Percentiles rank a stretch among this genome's conserved stretches.
Evolutionary conservation across 441 rosid genomes (phyloP).

Genomic region (Geranium incanum): DNA sequence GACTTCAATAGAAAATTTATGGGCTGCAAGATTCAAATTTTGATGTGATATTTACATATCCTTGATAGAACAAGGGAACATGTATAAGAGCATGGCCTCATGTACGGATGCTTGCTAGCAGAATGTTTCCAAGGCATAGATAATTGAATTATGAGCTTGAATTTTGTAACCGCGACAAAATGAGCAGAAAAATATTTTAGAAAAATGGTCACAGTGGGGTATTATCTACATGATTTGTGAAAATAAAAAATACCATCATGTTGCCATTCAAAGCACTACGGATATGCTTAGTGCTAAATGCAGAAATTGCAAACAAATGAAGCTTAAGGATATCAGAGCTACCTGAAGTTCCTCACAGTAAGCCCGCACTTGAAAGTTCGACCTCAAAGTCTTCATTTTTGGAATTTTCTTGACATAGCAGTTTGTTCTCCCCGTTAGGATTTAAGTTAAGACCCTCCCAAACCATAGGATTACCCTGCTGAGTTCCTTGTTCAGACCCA

Average conservation of each 20-base stretch:
- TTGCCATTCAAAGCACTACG: not conserved
- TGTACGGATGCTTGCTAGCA: not conserved
- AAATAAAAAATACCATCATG: not conserved
- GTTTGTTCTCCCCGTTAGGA: conserved; percentile 43
- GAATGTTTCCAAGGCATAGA: not conserved
- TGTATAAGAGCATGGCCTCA: not conserved
- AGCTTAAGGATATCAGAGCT: conserved; percentile 16
- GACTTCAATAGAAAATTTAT: not conserved
- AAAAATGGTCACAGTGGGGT: not conserved
- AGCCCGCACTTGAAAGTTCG: conserved; percentile 44
- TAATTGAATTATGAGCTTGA: not conserved
- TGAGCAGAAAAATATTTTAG: not conserved
- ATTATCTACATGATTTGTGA: not conserved
- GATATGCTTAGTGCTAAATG: not conserved
- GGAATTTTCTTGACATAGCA: conserved; percentile 80
- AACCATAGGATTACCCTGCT: conserved; percentile 35
- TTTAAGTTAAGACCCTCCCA: conserved; percentile 55
- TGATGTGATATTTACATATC: not conserved
- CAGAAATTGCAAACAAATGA: not conserved
- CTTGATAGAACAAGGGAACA: not conserved
- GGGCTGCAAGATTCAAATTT: not conserved
- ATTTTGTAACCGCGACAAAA: not conserved
- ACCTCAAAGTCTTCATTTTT: conserved; percentile 72
- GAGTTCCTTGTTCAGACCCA: conserved; percentile 35
- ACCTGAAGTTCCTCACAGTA: conserved; percentile 43